These are phyloP conservation scores for Ilyonectria destructans DNA, from an alignment of 2,329 filamentous ascomycete species.

Conservation along the genomic window DNA sequence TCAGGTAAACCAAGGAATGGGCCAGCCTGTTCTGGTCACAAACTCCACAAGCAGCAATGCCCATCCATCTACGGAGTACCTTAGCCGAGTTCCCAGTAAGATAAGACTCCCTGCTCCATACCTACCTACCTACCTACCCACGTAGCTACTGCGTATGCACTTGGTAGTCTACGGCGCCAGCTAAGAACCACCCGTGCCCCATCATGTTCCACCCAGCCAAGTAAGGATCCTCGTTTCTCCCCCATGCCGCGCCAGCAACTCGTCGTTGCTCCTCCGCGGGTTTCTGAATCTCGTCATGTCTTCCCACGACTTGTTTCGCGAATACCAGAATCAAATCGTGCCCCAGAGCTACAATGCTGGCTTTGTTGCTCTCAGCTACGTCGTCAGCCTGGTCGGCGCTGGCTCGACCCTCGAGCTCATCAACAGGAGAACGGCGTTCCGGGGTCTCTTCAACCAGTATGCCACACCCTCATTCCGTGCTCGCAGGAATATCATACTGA, in stretches of 20 bases:
- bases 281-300: slow-evolving; percentile 38
- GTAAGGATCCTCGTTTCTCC: not conserved
- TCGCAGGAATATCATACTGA: slow-evolving; percentile 5
- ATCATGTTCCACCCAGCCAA: not conserved
- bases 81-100: not conserved
- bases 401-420: slow-evolving; percentile 87
- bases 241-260: too few relatives aligned
- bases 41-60: not conserved
- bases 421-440: slow-evolving; percentile 80
- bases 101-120: not conserved
- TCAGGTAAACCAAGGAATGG: not conserved
- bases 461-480: slow-evolving; percentile 35
- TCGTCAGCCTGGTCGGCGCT: slow-evolving; percentile 85
- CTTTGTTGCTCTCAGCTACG: slow-evolving; percentile 52
- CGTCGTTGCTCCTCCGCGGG: not conserved
- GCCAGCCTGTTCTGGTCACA: not conserved
- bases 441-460: slow-evolving; percentile 81
- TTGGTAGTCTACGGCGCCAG: not conserved
- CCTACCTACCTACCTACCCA: not conserved
- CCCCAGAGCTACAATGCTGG: slow-evolving; percentile 69
- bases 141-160: not conserved
- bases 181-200: not conserved
- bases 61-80: not conserved
- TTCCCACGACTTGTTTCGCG: slow-evolving; percentile 53
- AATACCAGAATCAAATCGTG: slow-evolving; percentile 63